phyloP scores from a whole-genome alignment of 768 basidiomycete genomes.

The Cystofilobasidium bisporidii region DNA sequence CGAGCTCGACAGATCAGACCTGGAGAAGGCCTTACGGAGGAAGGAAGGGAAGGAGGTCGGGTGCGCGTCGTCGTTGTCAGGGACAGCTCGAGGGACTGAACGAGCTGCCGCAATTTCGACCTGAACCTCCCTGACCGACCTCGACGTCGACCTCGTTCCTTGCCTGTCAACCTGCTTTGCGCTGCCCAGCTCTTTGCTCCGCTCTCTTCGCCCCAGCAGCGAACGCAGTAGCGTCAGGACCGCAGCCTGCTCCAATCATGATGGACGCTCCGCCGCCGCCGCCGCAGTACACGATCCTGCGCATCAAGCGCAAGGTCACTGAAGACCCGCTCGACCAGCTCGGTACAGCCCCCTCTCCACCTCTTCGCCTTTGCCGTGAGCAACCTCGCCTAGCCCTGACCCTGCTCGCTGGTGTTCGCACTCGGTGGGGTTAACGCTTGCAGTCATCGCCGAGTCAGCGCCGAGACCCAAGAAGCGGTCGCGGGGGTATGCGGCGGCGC shows the following conservation, averaged over 20 bases:
- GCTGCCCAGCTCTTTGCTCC: no score
- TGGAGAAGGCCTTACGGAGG: no score
- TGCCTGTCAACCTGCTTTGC: no score
- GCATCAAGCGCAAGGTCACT: slow-evolving; percentile 41
- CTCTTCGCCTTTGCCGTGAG: background rate
- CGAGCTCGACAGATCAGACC: background rate
- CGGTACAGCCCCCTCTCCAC: slow-evolving; percentile 30
- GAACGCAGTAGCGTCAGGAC: no score
- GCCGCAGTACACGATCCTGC: slow-evolving; percentile 34
- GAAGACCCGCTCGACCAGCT: slow-evolving; percentile 38
- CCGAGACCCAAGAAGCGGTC: slow-evolving; percentile 32
- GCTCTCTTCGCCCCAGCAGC: background rate
- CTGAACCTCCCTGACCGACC: no score
- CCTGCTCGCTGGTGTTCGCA: background rate
- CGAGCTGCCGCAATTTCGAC: no score
- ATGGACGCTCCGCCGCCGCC: slow-evolving; percentile 5
- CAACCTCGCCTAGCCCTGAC: background rate
- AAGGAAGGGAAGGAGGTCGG: background rate
- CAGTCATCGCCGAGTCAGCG: slow-evolving; percentile 37
- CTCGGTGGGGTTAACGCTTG: background rate
- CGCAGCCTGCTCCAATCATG: background rate
- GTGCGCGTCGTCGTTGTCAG: no score
- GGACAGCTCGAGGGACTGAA: no score
- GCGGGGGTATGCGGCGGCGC: slow-evolving; percentile 20
- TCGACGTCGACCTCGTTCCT: no score